Conservation (phyloP, 768 basidiomycete genomes). For the Trametopsis cervina region DNA sequence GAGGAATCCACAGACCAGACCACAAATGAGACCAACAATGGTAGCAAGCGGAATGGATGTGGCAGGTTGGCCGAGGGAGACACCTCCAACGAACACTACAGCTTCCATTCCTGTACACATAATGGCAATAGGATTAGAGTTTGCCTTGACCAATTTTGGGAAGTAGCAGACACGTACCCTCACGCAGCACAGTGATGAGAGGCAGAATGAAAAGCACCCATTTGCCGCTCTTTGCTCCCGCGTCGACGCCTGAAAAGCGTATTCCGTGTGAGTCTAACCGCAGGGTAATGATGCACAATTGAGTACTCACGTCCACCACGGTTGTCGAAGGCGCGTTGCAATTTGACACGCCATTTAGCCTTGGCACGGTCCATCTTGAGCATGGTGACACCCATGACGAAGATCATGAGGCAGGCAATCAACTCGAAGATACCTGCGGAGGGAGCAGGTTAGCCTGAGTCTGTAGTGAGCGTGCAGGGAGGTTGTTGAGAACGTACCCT, state of each 20-base stretch:
- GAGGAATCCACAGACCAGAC: conserved; percentile 63
- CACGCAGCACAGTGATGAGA: conserved; percentile 85
- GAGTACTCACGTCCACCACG: conserved; percentile 40
- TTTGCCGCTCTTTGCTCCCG: conserved; percentile 50
- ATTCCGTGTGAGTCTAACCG: neutral
- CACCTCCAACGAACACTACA: conserved; percentile 90
- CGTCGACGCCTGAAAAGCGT: conserved; percentile 34
- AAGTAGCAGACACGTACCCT: conserved; percentile 42
- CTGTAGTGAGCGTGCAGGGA: conserved; percentile 1
- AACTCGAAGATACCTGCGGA: conserved; percentile 57
- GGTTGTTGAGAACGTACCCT: conserved; percentile 52
- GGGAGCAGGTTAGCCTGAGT: neutral
- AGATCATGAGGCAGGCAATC: conserved; percentile 75
- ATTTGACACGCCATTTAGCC: conserved; percentile 91
- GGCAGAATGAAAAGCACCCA: conserved; percentile 91
- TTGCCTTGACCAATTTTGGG: neutral
- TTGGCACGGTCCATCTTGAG: conserved; percentile 92
- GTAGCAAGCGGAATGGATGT: conserved; percentile 86
- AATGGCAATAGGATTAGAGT: neutral
- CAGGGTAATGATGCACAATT: neutral
- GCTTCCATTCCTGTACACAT: conserved; percentile 64
- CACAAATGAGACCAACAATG: conserved; percentile 77
- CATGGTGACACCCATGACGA: conserved; percentile 91
- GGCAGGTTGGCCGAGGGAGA: conserved; percentile 78
- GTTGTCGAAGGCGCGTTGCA: conserved; percentile 71